A percentile compares a stretch with the other conserved stretches of the same genome.
phyloP scores from a whole-genome alignment of 1,139 yeast species.

The Nakaseomyces bracarensis region DNA sequence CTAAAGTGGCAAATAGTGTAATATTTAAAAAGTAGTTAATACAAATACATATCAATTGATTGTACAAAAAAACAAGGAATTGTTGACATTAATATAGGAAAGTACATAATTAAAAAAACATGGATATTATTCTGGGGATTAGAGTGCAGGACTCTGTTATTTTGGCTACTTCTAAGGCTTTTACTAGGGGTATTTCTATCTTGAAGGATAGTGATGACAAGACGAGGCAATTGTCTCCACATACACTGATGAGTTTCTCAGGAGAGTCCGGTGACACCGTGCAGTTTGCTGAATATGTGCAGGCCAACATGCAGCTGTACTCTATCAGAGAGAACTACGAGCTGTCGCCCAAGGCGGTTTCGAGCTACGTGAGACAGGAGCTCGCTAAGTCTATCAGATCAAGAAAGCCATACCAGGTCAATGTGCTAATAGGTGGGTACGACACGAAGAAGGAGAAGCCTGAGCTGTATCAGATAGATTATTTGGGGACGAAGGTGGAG shows the following conservation, averaged over 20 bases:
- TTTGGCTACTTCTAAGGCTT: slow-evolving; percentile 88
- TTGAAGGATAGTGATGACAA: slow-evolving; percentile 83
- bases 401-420: slow-evolving; percentile 90
- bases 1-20: slow-evolving; percentile 7
- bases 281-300: slow-evolving; percentile 91
- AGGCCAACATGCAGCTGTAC: slow-evolving; percentile 84
- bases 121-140: slow-evolving; percentile 90
- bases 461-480: slow-evolving; percentile 81
- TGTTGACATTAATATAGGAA: neutral
- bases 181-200: slow-evolving; percentile 87
- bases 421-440: slow-evolving; percentile 78
- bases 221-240: slow-evolving; percentile 68
- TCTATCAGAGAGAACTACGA: slow-evolving; percentile 81
- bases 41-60: neutral
- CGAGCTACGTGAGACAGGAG: slow-evolving; percentile 81
- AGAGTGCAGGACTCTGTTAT: slow-evolving; percentile 73
- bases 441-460: slow-evolving; percentile 59
- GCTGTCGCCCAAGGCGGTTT: slow-evolving; percentile 73
- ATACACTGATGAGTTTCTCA: slow-evolving; percentile 77
- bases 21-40: neutral
- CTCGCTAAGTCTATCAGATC: slow-evolving; percentile 84
- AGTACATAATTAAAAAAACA: slow-evolving; percentile 7
- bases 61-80: neutral
- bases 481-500: slow-evolving; percentile 83
- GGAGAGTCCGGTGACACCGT: slow-evolving; percentile 98